Evolutionary conservation across 2,329 filamentous ascomycete species (phyloP).

Genomic region (Xylariaceae sp.): DNA sequence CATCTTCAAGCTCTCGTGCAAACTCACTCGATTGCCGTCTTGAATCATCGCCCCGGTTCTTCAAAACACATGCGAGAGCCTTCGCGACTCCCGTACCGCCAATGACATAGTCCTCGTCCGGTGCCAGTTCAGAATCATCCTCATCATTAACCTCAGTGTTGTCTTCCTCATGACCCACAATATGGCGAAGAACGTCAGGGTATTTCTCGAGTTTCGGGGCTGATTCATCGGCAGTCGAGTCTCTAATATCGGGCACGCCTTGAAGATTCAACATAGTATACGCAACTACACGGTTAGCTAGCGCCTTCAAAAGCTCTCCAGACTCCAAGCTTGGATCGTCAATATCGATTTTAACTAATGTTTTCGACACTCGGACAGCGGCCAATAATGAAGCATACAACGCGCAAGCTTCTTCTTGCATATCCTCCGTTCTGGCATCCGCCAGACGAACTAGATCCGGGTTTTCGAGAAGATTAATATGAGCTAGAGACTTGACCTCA

Average conservation of each 20-base stretch:
- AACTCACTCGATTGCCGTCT: conserved; percentile 59
- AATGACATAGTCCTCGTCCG: conserved; percentile 94
- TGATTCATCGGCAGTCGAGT: conserved; percentile 42
- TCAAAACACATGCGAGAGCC: conserved; percentile 86
- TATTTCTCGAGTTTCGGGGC: conserved; percentile 52
- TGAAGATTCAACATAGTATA: conserved; percentile 95
- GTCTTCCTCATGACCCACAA: conserved; percentile 73
- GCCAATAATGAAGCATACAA: conserved; percentile 91
- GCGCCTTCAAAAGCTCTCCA: conserved; percentile 88
- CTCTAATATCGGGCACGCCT: conserved; percentile 60
- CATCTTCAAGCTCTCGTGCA: conserved; percentile 58
- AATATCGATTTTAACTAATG: conserved; percentile 88
- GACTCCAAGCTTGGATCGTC: conserved; percentile 82
- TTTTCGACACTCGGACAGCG: conserved; percentile 81
- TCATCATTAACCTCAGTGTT: conserved; percentile 53
- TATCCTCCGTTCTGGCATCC: conserved; percentile 75
- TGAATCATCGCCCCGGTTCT: conserved; percentile 75
- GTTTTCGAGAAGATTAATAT: conserved; percentile 88
- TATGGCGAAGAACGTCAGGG: conserved; percentile 83
- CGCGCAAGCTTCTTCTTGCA: conserved; percentile 91
- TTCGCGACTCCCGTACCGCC: conserved; percentile 95
- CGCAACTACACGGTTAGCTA: conserved; percentile 92
- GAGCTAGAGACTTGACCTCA: conserved; percentile 79
- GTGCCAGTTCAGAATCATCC: conserved; percentile 71
- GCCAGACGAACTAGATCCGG: conserved; percentile 72